A percentile compares a stretch with the other conserved stretches of the same genome.
phyloP scores from a whole-genome alignment of 1,139 yeast genomes.

The Zygoascus meyerae region DNA sequence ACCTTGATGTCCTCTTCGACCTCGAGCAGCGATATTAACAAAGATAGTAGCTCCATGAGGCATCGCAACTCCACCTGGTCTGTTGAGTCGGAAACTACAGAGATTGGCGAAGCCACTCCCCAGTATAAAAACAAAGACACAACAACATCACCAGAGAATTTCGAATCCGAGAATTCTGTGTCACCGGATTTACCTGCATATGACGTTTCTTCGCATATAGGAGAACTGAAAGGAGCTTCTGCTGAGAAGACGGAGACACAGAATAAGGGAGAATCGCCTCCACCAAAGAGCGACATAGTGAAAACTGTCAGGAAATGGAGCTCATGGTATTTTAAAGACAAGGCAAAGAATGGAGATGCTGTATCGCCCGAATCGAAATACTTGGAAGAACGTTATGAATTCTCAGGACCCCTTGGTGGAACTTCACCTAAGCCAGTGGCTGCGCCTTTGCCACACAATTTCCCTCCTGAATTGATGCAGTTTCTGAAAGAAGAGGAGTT shows the following conservation, averaged over 20 bases:
- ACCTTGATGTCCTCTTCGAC: slow-evolving; percentile 5
- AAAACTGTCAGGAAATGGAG: slow-evolving; percentile 31
- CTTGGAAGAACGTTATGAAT: slow-evolving; percentile 1
- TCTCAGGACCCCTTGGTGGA: background rate
- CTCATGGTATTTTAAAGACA: slow-evolving; percentile 29
- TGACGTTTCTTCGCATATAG: slow-evolving; percentile 10
- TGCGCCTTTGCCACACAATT: slow-evolving; percentile 29
- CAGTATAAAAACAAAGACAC: background rate
- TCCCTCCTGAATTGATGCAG: slow-evolving; percentile 29
- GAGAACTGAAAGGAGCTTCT: slow-evolving; percentile 6
- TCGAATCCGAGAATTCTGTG: background rate
- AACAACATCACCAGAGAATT: background rate
- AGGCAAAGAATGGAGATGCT: slow-evolving; percentile 11
- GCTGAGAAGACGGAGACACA: background rate
- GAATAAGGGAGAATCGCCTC: background rate
- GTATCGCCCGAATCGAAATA: background rate
- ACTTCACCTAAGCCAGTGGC: slow-evolving; percentile 12
- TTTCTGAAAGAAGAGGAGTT: slow-evolving; percentile 13
- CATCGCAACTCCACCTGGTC: background rate
- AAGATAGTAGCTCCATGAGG: background rate
- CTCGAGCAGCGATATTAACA: slow-evolving; percentile 18
- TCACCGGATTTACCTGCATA: slow-evolving; percentile 10
- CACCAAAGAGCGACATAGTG: slow-evolving; percentile 16
- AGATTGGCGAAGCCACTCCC: background rate
- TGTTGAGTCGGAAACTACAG: background rate